Percentiles rank a stretch among this genome's conserved stretches.
Evolutionary conservation across 176 grass and related monocot species (phyloP).

Genomic region (Aegilops speltoides): DNA sequence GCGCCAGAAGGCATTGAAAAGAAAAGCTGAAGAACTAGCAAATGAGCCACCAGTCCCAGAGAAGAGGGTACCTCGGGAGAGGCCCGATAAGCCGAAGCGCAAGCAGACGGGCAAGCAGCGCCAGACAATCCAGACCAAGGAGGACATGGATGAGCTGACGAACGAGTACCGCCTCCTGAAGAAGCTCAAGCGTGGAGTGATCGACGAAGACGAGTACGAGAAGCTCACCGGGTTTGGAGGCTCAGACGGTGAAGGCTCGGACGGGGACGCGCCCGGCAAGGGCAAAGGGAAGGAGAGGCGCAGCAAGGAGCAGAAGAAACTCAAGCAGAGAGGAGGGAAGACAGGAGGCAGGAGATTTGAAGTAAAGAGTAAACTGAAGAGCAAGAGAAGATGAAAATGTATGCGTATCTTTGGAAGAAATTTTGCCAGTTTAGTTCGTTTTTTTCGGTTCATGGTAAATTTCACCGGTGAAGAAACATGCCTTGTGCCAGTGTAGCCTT

Average conservation of each 20-base stretch:
- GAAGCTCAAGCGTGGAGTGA: conserved; percentile 78
- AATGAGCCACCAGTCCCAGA: conserved; percentile 44
- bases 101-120: conserved; percentile 90
- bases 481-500: neutral
- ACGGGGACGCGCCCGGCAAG: neutral
- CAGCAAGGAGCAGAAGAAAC: conserved; percentile 40
- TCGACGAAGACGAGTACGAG: conserved; percentile 82
- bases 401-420: neutral
- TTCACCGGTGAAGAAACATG: neutral
- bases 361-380: conserved; percentile 34
- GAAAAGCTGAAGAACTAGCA: conserved; percentile 57
- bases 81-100: conserved; percentile 45
- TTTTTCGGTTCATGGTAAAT: neutral
- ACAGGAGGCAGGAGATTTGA: conserved; percentile 46
- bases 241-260: conserved; percentile 36
- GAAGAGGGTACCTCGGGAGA: conserved; percentile 42
- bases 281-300: conserved; percentile 38
- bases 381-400: conserved; percentile 24
- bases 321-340: conserved; percentile 49
- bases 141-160: conserved; percentile 80
- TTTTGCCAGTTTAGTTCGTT: neutral
- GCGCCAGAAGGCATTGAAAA: conserved; percentile 71
- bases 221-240: conserved; percentile 74
- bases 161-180: conserved; percentile 82
- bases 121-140: conserved; percentile 71